Evolutionary conservation across 345 rosid genomes (phyloP).

Genomic region (Erodium maritimum): DNA sequence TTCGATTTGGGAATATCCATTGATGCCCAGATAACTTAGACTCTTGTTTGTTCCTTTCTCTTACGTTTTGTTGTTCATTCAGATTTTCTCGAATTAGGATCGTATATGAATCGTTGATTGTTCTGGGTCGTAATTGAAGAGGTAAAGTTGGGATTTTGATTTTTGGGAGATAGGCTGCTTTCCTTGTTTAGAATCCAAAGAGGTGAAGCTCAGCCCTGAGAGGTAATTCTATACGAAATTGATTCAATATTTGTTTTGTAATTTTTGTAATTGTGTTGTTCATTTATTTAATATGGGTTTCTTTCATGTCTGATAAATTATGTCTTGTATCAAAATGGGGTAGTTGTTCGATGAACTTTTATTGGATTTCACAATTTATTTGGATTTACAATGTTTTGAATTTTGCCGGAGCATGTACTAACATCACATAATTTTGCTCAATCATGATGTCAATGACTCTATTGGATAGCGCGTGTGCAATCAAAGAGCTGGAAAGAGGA

Average conservation of each 20-base stretch:
- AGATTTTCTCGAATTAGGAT: neutral
- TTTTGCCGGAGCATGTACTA: no score
- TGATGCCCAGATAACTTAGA: neutral
- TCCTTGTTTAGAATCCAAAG: constrained; percentile 75
- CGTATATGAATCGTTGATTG: neutral
- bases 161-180: constrained; percentile 66
- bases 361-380: neutral
- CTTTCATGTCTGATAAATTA: no score
- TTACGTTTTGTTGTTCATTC: no score
- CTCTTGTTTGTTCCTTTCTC: no score
- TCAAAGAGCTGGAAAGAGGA: no score
- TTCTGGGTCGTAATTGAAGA: neutral
- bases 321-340: no score
- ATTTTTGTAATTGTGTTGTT: constrained; percentile 1
- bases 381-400: constrained; percentile 1
- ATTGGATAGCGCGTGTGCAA: no score
- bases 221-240: constrained; percentile 28
- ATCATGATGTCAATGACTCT: no score
- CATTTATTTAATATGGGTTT: constrained; percentile 26
- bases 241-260: neutral
- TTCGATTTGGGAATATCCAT: neutral
- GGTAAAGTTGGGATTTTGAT: no score
- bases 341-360: no score
- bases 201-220: constrained; percentile 50
- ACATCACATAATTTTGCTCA: no score